Conservation (phyloP, 805 yeast genomes). For the Yamadazyma ubonensis region DNA sequence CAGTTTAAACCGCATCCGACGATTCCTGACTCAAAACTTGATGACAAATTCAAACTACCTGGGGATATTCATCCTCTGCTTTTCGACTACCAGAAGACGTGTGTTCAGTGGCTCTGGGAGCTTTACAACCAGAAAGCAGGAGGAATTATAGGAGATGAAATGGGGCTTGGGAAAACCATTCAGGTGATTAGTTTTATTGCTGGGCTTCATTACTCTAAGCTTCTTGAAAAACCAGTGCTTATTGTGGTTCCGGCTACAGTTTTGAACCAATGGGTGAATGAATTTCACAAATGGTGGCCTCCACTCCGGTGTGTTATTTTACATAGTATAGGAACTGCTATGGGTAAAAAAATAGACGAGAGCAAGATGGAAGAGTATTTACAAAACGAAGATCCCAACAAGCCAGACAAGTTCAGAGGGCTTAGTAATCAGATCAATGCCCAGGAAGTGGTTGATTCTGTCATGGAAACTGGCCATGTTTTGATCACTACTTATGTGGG, state of each 20-base stretch:
- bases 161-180: constrained; percentile 96
- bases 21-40: constrained; percentile 69
- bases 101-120: constrained; percentile 98
- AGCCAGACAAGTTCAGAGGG: constrained; percentile 18
- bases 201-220: constrained; percentile 79
- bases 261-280: constrained; percentile 94
- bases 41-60: constrained; percentile 71
- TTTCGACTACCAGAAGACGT: constrained; percentile 92
- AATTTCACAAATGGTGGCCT: constrained; percentile 98
- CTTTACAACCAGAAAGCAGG: constrained; percentile 86
- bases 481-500: constrained; percentile 92
- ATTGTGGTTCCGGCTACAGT: constrained; percentile 97
- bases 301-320: constrained; percentile 80
- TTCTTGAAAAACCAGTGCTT: constrained; percentile 72
- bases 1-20: constrained; percentile 78
- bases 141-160: constrained; percentile 96
- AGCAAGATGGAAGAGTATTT: constrained; percentile 52
- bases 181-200: constrained; percentile 91
- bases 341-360: constrained; percentile 46
- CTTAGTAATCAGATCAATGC: constrained; percentile 40
- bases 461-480: constrained; percentile 72
- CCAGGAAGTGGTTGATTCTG: constrained; percentile 51
- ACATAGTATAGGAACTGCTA: constrained; percentile 91
- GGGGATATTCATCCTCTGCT: constrained; percentile 87
- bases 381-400: constrained; percentile 42